Evolutionary conservation across 2,329 filamentous ascomycete species (phyloP), one percentile per base, ranked within the genome.

Genomic region (Dryadomyces sulphureus): DNA sequence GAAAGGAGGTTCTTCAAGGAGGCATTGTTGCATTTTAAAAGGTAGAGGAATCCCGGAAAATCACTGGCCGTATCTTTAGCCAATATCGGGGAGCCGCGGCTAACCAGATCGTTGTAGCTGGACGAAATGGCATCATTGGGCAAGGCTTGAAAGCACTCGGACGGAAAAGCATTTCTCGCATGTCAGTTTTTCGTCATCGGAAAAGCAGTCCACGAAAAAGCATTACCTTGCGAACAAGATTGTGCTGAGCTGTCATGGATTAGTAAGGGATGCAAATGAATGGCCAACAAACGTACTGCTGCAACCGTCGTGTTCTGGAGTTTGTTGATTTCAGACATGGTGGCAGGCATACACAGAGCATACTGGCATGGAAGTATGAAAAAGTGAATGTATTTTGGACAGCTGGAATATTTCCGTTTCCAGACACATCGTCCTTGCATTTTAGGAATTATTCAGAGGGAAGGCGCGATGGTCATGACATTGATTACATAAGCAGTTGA

Each of bases 141-240:
- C 1, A 48, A 11, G 5, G 19, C 8, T 27, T 45, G 46, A 17
- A 48, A 48, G 25, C 46, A 48, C 21, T 45, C 21, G 1, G 20
- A 5, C 7, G 46, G 46, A 24, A 48, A 45, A 7, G 34, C 46
- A 32, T 38, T 36, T 32, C 46, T 48, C 9, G 4, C 1, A 11
- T 11, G 24, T 48, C 6, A 48, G 46, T 20, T 7, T n/a, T 5
- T 19, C 4, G n/a, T 8, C 20, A 21, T 7, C 16, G 20, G 7
- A 19, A 11, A 22, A 17, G 17, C 1, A 9, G n/a, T n/a, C n/a
- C n/a, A n/a, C 38, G 5, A 7, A 3, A 17, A 2, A 20, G 2
- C 5, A 12, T 45, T 32, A 48, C 46, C 46, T 41, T 6, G 30
- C 22, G 16, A 43, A 16, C 22, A 45, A 20, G 22, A 48, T 32